phyloP scores from a whole-genome alignment of 495 filamentous ascomycete species.

The Lasiosphaeria hispida region DNA sequence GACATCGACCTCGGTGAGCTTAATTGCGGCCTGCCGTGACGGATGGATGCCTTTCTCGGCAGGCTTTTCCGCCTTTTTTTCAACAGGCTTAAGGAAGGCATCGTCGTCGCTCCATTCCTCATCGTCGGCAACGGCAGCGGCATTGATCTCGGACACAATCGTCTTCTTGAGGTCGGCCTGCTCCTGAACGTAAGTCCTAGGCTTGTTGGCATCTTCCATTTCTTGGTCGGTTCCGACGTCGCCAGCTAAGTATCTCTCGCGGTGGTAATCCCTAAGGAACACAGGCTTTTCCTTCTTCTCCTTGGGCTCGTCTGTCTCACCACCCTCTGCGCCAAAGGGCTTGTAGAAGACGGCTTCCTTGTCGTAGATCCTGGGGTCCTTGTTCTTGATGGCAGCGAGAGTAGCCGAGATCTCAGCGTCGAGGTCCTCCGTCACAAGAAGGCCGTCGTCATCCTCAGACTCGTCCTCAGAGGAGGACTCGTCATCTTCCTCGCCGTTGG shows the following conservation, averaged over 20 bases:
- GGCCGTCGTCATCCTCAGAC: slow-evolving; percentile 85
- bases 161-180: slow-evolving; percentile 75
- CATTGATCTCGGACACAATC: slow-evolving; percentile 78
- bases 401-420: slow-evolving; percentile 86
- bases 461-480: slow-evolving; percentile 65
- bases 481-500: slow-evolving; percentile 47
- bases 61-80: slow-evolving; percentile 35
- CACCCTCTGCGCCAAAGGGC: slow-evolving; percentile 50
- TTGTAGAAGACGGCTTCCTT: slow-evolving; percentile 71
- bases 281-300: slow-evolving; percentile 76
- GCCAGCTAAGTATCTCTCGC: slow-evolving; percentile 72
- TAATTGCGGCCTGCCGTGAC: slow-evolving; percentile 45
- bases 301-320: slow-evolving; percentile 37
- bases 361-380: slow-evolving; percentile 90
- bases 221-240: slow-evolving; percentile 54
- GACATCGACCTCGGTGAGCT: slow-evolving; percentile 59
- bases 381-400: slow-evolving; percentile 78
- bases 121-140: slow-evolving; percentile 45
- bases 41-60: slow-evolving; percentile 41
- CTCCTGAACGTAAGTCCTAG: slow-evolving; percentile 77
- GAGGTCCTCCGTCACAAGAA: slow-evolving; percentile 74
- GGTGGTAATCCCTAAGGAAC: slow-evolving; percentile 85
- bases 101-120: slow-evolving; percentile 65
- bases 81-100: slow-evolving; percentile 67
- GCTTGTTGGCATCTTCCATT: slow-evolving; percentile 52